These are phyloP conservation scores for Fraxinus dipetala DNA, from an alignment of 305 asterid species.

Conservation along the genomic window DNA sequence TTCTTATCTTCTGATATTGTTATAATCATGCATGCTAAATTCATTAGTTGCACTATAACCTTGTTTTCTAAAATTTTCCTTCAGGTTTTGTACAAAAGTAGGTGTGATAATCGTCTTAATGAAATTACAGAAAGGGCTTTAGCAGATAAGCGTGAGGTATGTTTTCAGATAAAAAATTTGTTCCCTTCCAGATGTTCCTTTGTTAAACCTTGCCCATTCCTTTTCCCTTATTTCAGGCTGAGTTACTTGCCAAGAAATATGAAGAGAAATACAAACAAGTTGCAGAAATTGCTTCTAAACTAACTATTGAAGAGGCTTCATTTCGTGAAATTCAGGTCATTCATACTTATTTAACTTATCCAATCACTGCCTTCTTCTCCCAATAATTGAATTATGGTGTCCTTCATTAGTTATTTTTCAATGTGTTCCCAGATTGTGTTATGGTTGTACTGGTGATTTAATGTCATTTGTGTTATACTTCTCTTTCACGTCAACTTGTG, in stretches of 20 bases:
- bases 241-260: constrained; percentile 78
- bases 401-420: not conserved
- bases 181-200: not conserved
- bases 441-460: not conserved
- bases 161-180: constrained; percentile 19
- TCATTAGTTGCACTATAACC: constrained; percentile 13
- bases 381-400: not conserved
- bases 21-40: constrained; percentile 1
- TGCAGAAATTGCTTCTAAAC: constrained; percentile 87
- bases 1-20: constrained; percentile 20
- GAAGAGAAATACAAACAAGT: constrained; percentile 92
- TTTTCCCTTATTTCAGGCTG: constrained; percentile 55
- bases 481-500: not conserved
- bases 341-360: constrained; percentile 8
- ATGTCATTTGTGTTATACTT: not conserved
- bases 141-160: constrained; percentile 94
- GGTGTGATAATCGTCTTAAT: constrained; percentile 95
- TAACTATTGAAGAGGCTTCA: constrained; percentile 91
- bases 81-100: constrained; percentile 94
- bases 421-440: not conserved
- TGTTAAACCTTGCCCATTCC: not conserved
- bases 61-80: constrained; percentile 23
- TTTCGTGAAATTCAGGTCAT: constrained; percentile 84
- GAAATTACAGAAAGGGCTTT: constrained; percentile 95
- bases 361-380: not conserved